phyloP scores from a whole-genome alignment of 345 rosid species.

The Cardamine occulta region DNA sequence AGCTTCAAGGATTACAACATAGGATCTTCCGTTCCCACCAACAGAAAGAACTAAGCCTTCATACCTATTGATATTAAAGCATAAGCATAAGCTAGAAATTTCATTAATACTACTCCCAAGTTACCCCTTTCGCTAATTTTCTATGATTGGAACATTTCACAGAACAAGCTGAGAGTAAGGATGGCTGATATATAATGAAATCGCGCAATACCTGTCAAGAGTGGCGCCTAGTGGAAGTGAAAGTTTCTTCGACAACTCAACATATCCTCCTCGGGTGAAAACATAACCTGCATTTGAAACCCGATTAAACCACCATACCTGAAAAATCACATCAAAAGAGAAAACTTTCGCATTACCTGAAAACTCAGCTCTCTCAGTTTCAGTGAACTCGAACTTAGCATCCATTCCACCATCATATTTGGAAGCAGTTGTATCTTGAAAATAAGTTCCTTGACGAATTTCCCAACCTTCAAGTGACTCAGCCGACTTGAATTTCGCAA shows the following conservation, averaged over 20 bases:
- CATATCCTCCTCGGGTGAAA: constrained; percentile 90
- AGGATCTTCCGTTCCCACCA: constrained; percentile 98
- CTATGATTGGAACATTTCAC: constrained; percentile 11
- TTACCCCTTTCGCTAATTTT: constrained; percentile 5
- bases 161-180: background rate
- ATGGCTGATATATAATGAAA: constrained; percentile 4
- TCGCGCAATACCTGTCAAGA: constrained; percentile 72
- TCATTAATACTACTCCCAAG: background rate
- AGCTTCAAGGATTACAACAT: constrained; percentile 90
- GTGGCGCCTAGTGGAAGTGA: constrained; percentile 82
- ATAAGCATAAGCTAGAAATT: constrained; percentile 10
- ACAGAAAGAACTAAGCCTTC: constrained; percentile 94
- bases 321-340: constrained; percentile 6
- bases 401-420: constrained; percentile 97
- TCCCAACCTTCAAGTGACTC: constrained; percentile 84
- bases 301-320: constrained; percentile 6
- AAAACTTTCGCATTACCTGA: constrained; percentile 52
- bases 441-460: constrained; percentile 86
- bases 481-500: constrained; percentile 75
- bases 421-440: constrained; percentile 76
- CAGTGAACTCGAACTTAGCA: constrained; percentile 86
- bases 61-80: constrained; percentile 50
- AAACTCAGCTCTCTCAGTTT: constrained; percentile 81
- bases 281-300: constrained; percentile 67
- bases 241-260: constrained; percentile 80